Evolutionary conservation across 140 eudicot genomes (phyloP).

Genomic region (Stevia rebaudiana): DNA sequence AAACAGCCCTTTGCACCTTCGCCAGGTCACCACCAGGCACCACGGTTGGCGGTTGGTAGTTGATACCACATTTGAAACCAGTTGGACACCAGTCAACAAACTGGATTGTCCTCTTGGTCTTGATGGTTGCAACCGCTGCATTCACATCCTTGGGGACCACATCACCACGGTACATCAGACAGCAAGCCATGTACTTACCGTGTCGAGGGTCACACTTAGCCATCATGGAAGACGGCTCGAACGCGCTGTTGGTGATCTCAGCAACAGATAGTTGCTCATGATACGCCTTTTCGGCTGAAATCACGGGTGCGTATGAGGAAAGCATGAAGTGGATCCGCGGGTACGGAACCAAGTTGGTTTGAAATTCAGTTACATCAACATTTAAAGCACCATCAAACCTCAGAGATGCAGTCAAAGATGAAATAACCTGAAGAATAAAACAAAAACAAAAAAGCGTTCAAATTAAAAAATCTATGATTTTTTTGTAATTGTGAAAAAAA

Average conservation of each 20-base stretch:
- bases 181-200: conserved; percentile 31
- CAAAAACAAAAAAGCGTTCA: not conserved
- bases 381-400: conserved; percentile 59
- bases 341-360: conserved; percentile 41
- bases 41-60: conserved; percentile 57
- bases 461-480: not conserved
- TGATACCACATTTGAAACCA: conserved; percentile 57
- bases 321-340: conserved; percentile 8
- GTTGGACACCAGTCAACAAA: conserved; percentile 45
- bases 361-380: conserved; percentile 56
- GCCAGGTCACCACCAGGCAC: conserved; percentile 48
- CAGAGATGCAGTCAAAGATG: conserved; percentile 53
- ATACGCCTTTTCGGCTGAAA: conserved; percentile 18
- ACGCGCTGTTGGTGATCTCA: conserved; percentile 55
- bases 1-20: conserved; percentile 6
- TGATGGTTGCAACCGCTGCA: conserved; percentile 55
- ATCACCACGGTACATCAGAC: conserved; percentile 62
- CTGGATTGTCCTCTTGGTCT: conserved; percentile 4
- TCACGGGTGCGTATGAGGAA: conserved; percentile 1
- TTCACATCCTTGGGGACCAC: conserved; percentile 64
- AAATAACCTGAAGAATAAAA: conserved; percentile 22
- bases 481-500: too few relatives aligned
- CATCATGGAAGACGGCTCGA: conserved; percentile 63
- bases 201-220: conserved; percentile 56
- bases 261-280: conserved; percentile 54